Percentiles rank a stretch among this genome's conserved stretches.
Conservation (phyloP, 352 stramenopile species). For the Globisporangium abappressorium region DNA sequence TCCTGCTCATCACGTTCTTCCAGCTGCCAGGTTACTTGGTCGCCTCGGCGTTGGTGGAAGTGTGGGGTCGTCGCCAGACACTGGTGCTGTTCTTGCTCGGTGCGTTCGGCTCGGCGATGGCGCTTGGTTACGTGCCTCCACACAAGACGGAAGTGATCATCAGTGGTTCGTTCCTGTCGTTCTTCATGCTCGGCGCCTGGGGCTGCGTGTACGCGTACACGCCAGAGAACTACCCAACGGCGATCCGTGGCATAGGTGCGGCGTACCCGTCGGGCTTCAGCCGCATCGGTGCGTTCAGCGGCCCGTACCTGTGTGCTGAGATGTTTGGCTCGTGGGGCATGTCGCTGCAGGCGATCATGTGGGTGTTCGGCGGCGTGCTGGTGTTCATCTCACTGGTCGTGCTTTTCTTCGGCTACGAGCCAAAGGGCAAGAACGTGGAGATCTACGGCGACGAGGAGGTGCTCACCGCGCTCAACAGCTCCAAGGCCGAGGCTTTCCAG, state of each 20-base stretch:
- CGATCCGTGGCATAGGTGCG: conserved; percentile 65
- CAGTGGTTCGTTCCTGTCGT: conserved; percentile 49
- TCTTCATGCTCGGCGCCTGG: conserved; percentile 70
- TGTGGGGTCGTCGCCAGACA: conserved; percentile 50
- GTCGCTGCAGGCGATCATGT: conserved; percentile 65
- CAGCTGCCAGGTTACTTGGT: conserved; percentile 63
- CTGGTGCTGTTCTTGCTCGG: conserved; percentile 50
- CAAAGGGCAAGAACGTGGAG: conserved; percentile 67
- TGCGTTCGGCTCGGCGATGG: conserved; percentile 45
- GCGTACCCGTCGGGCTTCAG: conserved; percentile 65
- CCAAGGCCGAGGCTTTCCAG: conserved; percentile 8
- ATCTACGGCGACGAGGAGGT: conserved; percentile 26
- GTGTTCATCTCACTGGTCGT: conserved; percentile 50
- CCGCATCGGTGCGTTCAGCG: conserved; percentile 61
- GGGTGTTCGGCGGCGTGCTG: conserved; percentile 63
- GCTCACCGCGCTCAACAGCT: not conserved
- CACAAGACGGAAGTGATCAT: conserved; percentile 43
- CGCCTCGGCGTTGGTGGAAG: conserved; percentile 49
- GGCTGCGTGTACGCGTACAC: conserved; percentile 74
- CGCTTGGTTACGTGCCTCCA: conserved; percentile 54
- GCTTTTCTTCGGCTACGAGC: conserved; percentile 63
- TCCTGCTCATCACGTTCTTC: conserved; percentile 60
- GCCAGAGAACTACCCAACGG: conserved; percentile 71
- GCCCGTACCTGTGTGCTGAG: conserved; percentile 56
- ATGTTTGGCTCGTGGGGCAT: conserved; percentile 60